Evolutionary conservation across 768 basidiomycete species (phyloP).

Genomic region (Tricholoma saponaceum): DNA sequence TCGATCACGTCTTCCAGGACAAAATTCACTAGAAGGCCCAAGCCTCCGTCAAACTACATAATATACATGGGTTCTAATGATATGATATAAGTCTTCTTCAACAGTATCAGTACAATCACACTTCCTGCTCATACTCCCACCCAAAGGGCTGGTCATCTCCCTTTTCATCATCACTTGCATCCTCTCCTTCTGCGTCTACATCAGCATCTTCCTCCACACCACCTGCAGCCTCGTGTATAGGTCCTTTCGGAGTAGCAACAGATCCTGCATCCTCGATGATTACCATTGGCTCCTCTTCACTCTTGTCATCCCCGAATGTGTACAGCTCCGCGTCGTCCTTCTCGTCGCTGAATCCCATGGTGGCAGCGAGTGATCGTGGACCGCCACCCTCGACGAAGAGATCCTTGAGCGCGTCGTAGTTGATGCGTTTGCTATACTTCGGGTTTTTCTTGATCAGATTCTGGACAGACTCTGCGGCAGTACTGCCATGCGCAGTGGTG

Average conservation of each 20-base stretch:
- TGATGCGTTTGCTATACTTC: conserved; percentile 89
- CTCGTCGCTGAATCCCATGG: conserved; percentile 35
- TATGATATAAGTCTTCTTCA: background rate
- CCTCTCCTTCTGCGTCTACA: conserved; percentile 39
- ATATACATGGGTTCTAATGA: too few species aligned
- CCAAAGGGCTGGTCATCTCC: conserved; percentile 50
- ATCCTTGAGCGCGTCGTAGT: conserved; percentile 84
- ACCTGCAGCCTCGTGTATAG: conserved; percentile 15
- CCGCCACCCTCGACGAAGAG: conserved; percentile 57
- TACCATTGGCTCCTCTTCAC: conserved; percentile 30
- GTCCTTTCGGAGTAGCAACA: conserved; percentile 20
- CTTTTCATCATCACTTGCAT: conserved; percentile 39
- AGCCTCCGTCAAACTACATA: too few species aligned
- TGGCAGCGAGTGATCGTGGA: conserved; percentile 21
- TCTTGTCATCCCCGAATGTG: conserved; percentile 37
- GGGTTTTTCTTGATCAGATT: conserved; percentile 81
- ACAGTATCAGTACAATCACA: conserved; percentile 24
- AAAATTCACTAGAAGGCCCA: too few species aligned
- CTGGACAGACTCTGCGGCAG: conserved; percentile 73
- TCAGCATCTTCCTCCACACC: conserved; percentile 24
- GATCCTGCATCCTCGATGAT: conserved; percentile 45
- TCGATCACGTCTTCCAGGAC: too few species aligned
- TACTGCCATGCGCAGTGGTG: conserved; percentile 61
- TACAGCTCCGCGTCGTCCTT: conserved; percentile 42
- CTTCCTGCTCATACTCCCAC: conserved; percentile 72